Evolutionary conservation across 1,284 basidiomycete species (phyloP).

Genomic region (Cryptococcus neoformans): DNA sequence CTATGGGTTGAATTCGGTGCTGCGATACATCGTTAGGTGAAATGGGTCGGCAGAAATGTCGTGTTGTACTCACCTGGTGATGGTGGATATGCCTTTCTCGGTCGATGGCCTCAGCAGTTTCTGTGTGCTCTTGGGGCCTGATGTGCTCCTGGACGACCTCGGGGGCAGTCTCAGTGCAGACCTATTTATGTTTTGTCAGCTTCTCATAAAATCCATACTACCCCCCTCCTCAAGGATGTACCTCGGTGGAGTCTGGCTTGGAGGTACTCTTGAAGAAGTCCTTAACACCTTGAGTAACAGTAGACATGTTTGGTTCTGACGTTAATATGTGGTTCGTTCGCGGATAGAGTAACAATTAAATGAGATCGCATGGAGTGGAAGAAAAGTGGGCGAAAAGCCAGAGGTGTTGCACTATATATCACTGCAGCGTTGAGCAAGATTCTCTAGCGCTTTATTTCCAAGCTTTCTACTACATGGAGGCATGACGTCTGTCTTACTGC

Average conservation of each 20-base stretch:
- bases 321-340: too few species aligned
- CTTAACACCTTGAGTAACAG: constrained; percentile 36
- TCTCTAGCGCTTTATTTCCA: too few species aligned
- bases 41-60: neutral
- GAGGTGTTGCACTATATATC: too few species aligned
- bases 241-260: constrained; percentile 43
- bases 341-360: too few species aligned
- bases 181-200: constrained; percentile 18
- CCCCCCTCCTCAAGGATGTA: constrained; percentile 12
- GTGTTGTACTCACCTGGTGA: constrained; percentile 28
- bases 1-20: constrained; percentile 49
- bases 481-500: too few species aligned
- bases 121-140: constrained; percentile 35
- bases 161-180: constrained; percentile 45
- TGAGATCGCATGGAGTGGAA: too few species aligned
- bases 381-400: too few species aligned
- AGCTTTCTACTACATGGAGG: too few species aligned
- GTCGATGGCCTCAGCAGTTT: constrained; percentile 45
- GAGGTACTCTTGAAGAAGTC: constrained; percentile 21
- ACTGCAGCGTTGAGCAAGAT: too few species aligned
- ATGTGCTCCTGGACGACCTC: constrained; percentile 45
- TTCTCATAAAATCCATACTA: neutral
- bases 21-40: constrained; percentile 5
- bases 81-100: constrained; percentile 46
- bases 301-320: neutral